These are phyloP conservation scores for Choiromyces venosus DNA, from an alignment of 495 filamentous ascomycete species.

Conservation along the genomic window DNA sequence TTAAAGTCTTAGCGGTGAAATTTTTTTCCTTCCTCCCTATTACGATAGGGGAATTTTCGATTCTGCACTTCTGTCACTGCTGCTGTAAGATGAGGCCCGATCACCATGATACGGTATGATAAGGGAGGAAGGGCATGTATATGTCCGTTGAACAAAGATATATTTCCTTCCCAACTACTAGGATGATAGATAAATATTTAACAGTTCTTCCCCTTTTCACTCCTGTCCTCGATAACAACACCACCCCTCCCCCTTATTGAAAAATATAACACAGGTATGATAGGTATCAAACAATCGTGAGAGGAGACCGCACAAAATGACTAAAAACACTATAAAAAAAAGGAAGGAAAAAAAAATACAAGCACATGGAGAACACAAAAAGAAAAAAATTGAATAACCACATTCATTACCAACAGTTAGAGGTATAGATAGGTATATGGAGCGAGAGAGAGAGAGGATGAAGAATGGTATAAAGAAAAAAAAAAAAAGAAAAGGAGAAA, in stretches of 20 bases:
- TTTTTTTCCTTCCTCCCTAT: background rate
- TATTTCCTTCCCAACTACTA: background rate
- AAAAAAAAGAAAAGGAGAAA: conserved; percentile 6
- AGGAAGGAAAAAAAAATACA: conserved; percentile 18
- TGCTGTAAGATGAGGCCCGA: background rate
- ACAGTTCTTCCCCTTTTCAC: conserved; percentile 13
- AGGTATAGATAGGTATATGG: conserved; percentile 15
- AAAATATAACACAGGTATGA: conserved; percentile 1
- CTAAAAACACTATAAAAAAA: conserved; percentile 22
- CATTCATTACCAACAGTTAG: conserved; percentile 25
- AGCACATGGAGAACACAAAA: conserved; percentile 25
- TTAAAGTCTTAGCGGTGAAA: background rate
- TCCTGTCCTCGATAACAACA: conserved; percentile 21
- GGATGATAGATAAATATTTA: background rate
- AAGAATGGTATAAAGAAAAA: conserved; percentile 20
- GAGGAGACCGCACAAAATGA: background rate
- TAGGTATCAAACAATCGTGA: background rate
- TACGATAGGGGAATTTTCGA: background rate
- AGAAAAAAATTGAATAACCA: conserved; percentile 7
- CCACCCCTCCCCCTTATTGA: conserved; percentile 16
- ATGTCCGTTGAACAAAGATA: background rate
- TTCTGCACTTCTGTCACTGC: background rate
- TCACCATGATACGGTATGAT: background rate
- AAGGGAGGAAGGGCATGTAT: too few species aligned
- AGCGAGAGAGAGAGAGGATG: conserved; percentile 26